Evolutionary conservation across 192 early-diverging fungal genomes (phyloP).

Genomic region (Pecoramyces ruminantium): DNA sequence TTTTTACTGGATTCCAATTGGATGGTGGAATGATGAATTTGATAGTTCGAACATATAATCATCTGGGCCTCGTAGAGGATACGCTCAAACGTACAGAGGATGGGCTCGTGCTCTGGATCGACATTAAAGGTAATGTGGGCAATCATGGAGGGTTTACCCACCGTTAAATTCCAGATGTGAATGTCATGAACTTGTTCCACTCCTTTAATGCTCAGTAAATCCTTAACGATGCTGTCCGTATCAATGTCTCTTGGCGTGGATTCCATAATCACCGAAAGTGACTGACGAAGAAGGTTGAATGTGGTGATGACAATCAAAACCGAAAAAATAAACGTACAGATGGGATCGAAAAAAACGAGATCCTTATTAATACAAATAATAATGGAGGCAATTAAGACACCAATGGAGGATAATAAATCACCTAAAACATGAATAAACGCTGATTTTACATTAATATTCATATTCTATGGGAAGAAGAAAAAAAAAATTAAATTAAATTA

Average conservation of each 20-base stretch:
- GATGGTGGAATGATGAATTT: constrained; percentile 29
- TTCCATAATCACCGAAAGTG: constrained; percentile 57
- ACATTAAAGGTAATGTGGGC: constrained; percentile 7
- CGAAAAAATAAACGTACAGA: constrained; percentile 71
- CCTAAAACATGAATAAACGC: constrained; percentile 66
- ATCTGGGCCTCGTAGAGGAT: constrained; percentile 17
- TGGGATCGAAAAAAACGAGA: constrained; percentile 48
- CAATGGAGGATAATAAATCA: constrained; percentile 62
- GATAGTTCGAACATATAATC: constrained; percentile 19
- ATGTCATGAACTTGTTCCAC: constrained; percentile 34
- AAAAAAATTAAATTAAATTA: too few relatives aligned
- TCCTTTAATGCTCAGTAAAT: constrained; percentile 23
- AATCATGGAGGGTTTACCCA: constrained; percentile 22
- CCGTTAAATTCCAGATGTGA: constrained; percentile 41
- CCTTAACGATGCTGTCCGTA: constrained; percentile 14
- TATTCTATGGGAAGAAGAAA: too few relatives aligned
- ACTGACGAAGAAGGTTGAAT: constrained; percentile 39
- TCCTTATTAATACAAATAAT: constrained; percentile 40
- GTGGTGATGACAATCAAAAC: constrained; percentile 57
- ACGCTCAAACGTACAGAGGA: constrained; percentile 10
- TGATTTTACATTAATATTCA: constrained; percentile 49
- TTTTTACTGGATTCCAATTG: constrained; percentile 17
- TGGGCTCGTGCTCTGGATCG: neutral
- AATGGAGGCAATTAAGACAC: constrained; percentile 58
- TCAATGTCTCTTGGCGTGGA: constrained; percentile 32